Evolutionary conservation across 768 basidiomycete species (phyloP).

Genomic region (Antrodiella citrinella): DNA sequence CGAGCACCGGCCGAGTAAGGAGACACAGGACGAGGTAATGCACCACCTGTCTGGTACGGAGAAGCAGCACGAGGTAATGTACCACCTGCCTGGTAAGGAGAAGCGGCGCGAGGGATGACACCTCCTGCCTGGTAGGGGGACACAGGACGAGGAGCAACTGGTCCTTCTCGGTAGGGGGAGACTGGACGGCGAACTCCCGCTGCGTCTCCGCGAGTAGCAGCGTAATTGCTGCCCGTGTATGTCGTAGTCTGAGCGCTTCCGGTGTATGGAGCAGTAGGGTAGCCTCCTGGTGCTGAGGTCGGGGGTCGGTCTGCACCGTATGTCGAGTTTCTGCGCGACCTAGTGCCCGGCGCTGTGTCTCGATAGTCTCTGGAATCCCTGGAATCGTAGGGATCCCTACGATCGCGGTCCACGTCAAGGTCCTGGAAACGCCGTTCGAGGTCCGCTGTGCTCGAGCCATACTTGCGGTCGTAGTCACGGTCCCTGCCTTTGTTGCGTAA

Average conservation of each 20-base stretch:
- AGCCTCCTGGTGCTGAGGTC: constrained; percentile 13
- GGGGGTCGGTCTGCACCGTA: background rate
- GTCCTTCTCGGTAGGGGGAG: background rate
- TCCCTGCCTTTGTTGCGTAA: constrained; percentile 1
- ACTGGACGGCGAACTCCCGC: background rate
- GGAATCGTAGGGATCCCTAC: constrained; percentile 1
- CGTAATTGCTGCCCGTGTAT: background rate
- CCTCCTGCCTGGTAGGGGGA: constrained; percentile 14
- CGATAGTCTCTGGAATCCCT: constrained; percentile 8
- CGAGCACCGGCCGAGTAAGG: constrained; percentile 18
- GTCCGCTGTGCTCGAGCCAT: constrained; percentile 21
- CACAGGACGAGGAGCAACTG: constrained; percentile 1
- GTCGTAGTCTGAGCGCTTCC: background rate
- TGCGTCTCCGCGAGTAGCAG: background rate
- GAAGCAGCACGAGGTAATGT: constrained; percentile 2
- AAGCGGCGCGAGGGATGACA: constrained; percentile 2
- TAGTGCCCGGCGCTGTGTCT: constrained; percentile 2
- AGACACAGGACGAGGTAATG: constrained; percentile 13
- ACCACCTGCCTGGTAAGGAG: constrained; percentile 2
- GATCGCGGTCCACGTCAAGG: constrained; percentile 17
- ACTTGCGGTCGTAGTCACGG: constrained; percentile 6
- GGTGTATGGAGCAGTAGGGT: constrained; percentile 11
- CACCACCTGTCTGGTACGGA: constrained; percentile 5
- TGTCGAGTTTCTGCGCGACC: background rate
- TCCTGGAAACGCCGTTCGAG: constrained; percentile 31